A percentile compares a stretch with the other conserved stretches of the same genome.
These are phyloP conservation scores for Cryptococcus sp. DNA, from an alignment of 1,284 basidiomycete genomes.

Conservation along the genomic window DNA sequence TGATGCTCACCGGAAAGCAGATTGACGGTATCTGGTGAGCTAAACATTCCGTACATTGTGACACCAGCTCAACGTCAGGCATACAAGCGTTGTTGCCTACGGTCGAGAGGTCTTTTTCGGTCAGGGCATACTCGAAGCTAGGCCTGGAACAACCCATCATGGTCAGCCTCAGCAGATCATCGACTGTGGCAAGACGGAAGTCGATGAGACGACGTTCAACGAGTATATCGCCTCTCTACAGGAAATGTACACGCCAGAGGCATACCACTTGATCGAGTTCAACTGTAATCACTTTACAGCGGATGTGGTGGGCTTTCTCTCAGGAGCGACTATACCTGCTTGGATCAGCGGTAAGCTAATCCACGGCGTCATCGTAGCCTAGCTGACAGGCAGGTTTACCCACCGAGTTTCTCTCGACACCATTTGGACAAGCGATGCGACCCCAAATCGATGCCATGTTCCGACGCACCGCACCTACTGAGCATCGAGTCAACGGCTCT, in stretches of 20 bases:
- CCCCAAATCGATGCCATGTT: constrained; percentile 88
- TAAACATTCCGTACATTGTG: neutral
- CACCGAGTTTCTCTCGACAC: constrained; percentile 80
- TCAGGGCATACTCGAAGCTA: constrained; percentile 62
- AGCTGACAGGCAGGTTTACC: constrained; percentile 60
- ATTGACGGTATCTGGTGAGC: constrained; percentile 81
- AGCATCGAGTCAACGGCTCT: constrained; percentile 24
- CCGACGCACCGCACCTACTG: constrained; percentile 51
- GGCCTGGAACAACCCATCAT: constrained; percentile 75
- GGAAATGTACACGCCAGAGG: constrained; percentile 75
- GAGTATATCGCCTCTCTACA: constrained; percentile 72
- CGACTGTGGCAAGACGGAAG: constrained; percentile 71
- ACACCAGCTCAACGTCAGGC: constrained; percentile 21
- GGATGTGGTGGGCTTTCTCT: constrained; percentile 76
- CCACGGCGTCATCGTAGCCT: neutral
- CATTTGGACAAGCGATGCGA: constrained; percentile 76
- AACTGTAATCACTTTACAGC: constrained; percentile 84
- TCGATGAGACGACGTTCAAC: constrained; percentile 76
- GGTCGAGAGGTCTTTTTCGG: constrained; percentile 84
- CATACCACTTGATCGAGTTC: constrained; percentile 78
- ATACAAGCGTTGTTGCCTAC: constrained; percentile 82
- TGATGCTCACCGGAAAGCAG: constrained; percentile 72
- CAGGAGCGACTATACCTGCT: constrained; percentile 66
- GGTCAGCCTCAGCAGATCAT: constrained; percentile 68
- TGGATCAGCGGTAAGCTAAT: constrained; percentile 57